A percentile compares a stretch with the other conserved stretches of the same genome.
These are phyloP conservation scores for Candida pseudoglaebosa DNA, from an alignment of 805 yeast genomes.

Conservation along the genomic window DNA sequence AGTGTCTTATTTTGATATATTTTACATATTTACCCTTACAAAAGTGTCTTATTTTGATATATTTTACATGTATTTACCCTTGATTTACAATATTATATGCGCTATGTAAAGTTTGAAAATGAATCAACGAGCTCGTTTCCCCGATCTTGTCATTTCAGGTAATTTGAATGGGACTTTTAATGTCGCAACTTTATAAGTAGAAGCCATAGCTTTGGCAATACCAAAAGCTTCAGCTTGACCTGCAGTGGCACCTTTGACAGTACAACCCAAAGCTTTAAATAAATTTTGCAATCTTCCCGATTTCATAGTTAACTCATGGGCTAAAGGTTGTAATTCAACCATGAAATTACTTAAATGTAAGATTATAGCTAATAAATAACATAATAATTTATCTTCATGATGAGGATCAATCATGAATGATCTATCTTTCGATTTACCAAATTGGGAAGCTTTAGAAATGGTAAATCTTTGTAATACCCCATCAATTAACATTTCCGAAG, in stretches of 20 bases:
- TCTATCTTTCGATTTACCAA: slow-evolving; percentile 72
- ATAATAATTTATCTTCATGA: slow-evolving; percentile 79
- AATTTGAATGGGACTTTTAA: slow-evolving; percentile 85
- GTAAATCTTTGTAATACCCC: slow-evolving; percentile 73
- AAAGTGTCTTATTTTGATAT: no score
- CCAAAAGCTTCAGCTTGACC: slow-evolving; percentile 75
- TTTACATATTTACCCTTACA: no score
- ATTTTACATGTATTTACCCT: no score
- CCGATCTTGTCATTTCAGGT: slow-evolving; percentile 77
- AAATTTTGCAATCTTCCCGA: slow-evolving; percentile 67
- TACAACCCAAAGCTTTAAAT: slow-evolving; percentile 80
- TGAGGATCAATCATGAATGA: slow-evolving; percentile 83
- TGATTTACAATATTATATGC: no score
- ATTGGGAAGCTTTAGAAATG: slow-evolving; percentile 54
- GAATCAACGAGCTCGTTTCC: slow-evolving; percentile 18
- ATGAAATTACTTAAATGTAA: slow-evolving; percentile 73
- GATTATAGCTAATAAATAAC: slow-evolving; percentile 68
- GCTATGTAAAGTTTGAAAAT: slow-evolving; percentile 1
- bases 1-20: no score
- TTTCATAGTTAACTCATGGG: slow-evolving; percentile 78
- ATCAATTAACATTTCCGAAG: slow-evolving; percentile 71
- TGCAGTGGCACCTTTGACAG: slow-evolving; percentile 63
- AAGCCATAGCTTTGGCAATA: slow-evolving; percentile 54
- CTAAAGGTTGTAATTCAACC: slow-evolving; percentile 75
- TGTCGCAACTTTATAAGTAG: slow-evolving; percentile 72